Evolutionary conservation across 1,284 basidiomycete species (phyloP).

Genomic region (Ustilago nuda): DNA sequence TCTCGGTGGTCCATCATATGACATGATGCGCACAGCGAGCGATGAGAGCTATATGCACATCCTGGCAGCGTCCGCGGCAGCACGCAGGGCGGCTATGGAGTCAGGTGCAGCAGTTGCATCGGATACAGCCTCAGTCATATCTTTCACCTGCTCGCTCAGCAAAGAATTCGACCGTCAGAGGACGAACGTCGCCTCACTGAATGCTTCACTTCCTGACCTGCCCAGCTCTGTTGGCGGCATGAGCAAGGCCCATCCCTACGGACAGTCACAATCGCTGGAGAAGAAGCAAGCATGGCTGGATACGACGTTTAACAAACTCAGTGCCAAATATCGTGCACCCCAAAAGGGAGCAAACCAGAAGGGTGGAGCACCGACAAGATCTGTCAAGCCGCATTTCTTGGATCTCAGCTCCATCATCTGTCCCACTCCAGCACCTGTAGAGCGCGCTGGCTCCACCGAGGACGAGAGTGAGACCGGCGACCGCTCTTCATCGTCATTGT

Average conservation of each 20-base stretch:
- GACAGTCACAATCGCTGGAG: slow-evolving; percentile 2
- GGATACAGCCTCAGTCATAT: slow-evolving; percentile 37
- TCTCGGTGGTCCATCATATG: slow-evolving; percentile 16
- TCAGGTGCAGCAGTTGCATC: slow-evolving; percentile 14
- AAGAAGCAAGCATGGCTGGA: slow-evolving; percentile 46
- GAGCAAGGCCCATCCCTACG: neutral
- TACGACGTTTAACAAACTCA: slow-evolving; percentile 45
- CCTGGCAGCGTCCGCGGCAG: slow-evolving; percentile 41
- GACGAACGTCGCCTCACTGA: slow-evolving; percentile 14
- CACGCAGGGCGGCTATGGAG: slow-evolving; percentile 27
- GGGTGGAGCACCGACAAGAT: slow-evolving; percentile 2
- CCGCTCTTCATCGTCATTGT: slow-evolving; percentile 27
- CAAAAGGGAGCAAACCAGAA: slow-evolving; percentile 21
- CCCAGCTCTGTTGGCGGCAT: neutral
- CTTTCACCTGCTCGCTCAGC: slow-evolving; percentile 43
- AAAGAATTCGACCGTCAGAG: slow-evolving; percentile 48
- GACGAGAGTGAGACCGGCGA: slow-evolving; percentile 34
- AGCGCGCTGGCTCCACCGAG: slow-evolving; percentile 14
- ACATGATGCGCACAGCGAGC: slow-evolving; percentile 44
- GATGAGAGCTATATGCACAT: slow-evolving; percentile 49
- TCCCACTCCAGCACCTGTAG: slow-evolving; percentile 21
- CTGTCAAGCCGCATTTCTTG: slow-evolving; percentile 47
- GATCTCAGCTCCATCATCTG: slow-evolving; percentile 51
- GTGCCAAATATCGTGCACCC: slow-evolving; percentile 24
- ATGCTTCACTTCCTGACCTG: slow-evolving; percentile 17